Conservation (phyloP, 2,329 filamentous ascomycete species). For the Chalaropsis ovoidea region DNA sequence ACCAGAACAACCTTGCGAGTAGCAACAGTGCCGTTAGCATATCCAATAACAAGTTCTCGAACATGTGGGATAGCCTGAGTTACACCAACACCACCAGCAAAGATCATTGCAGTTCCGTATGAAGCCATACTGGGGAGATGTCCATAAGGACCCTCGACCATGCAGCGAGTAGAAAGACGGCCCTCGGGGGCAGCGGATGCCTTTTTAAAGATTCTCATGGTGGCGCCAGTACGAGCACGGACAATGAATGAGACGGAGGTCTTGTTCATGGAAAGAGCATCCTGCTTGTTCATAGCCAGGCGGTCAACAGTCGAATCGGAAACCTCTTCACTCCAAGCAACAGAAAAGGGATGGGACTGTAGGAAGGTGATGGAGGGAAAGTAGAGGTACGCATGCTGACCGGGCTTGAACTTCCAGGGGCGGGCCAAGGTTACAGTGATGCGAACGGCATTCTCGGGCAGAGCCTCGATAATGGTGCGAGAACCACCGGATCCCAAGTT, state of each 20-base stretch:
- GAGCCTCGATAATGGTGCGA: constrained; percentile 59
- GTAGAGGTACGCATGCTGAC: constrained; percentile 72
- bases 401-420: constrained; percentile 65
- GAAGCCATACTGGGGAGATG: constrained; percentile 60
- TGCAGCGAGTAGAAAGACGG: constrained; percentile 52
- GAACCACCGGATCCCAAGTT: constrained; percentile 59
- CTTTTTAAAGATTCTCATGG: constrained; percentile 56
- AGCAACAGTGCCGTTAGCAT: constrained; percentile 57
- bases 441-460: constrained; percentile 64
- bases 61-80: constrained; percentile 70
- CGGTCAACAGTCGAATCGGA: constrained; percentile 43
- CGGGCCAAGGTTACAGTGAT: constrained; percentile 64
- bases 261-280: constrained; percentile 50
- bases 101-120: constrained; percentile 68
- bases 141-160: constrained; percentile 69
- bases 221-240: constrained; percentile 64
- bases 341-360: constrained; percentile 70
- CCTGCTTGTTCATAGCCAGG: constrained; percentile 49
- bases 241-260: constrained; percentile 61
- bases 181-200: constrained; percentile 53
- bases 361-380: constrained; percentile 60
- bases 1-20: constrained; percentile 63
- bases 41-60: constrained; percentile 59
- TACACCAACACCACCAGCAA: constrained; percentile 71
- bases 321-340: constrained; percentile 65